Conservation (phyloP, 306 rosid species). For the Pueraria montana region DNA sequence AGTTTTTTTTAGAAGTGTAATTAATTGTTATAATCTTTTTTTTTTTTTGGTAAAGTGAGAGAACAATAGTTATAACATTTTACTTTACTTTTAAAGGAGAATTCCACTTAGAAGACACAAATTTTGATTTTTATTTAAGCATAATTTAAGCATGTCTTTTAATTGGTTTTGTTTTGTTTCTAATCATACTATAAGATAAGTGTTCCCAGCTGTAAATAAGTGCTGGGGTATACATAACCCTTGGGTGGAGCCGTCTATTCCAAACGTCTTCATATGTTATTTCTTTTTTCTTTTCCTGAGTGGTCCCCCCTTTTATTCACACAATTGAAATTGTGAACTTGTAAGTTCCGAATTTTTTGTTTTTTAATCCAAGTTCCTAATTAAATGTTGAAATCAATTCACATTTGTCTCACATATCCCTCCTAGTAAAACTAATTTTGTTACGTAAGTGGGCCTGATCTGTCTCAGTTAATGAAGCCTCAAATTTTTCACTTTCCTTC, state of each 20-base stretch:
- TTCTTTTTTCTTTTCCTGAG: neutral
- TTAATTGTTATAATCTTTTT: neutral
- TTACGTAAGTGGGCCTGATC: slow-evolving; percentile 58
- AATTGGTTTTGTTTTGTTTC: neutral
- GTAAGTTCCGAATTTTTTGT: neutral
- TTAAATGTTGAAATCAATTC: slow-evolving; percentile 17
- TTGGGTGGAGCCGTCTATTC: slow-evolving; percentile 17
- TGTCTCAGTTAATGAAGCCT: slow-evolving; percentile 60
- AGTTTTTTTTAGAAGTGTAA: too few relatives aligned
- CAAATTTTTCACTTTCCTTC: slow-evolving; percentile 60
- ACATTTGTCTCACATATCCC: slow-evolving; percentile 31
- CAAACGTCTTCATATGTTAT: slow-evolving; percentile 32
- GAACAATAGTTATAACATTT: neutral
- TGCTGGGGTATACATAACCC: slow-evolving; percentile 1
- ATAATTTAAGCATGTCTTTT: slow-evolving; percentile 14
- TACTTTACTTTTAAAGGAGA: neutral
- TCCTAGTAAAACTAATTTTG: slow-evolving; percentile 40
- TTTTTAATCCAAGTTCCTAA: slow-evolving; percentile 2
- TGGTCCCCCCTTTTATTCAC: neutral
- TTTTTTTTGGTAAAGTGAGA: too few relatives aligned
- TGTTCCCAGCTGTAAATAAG: slow-evolving; percentile 41
- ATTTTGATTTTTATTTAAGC: neutral
- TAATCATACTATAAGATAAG: slow-evolving; percentile 30
- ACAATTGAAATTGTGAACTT: slow-evolving; percentile 12
- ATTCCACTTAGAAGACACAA: neutral